Evolutionary conservation across 2,329 filamentous ascomycete genomes (phyloP).

Genomic region (Calonectria montana): DNA sequence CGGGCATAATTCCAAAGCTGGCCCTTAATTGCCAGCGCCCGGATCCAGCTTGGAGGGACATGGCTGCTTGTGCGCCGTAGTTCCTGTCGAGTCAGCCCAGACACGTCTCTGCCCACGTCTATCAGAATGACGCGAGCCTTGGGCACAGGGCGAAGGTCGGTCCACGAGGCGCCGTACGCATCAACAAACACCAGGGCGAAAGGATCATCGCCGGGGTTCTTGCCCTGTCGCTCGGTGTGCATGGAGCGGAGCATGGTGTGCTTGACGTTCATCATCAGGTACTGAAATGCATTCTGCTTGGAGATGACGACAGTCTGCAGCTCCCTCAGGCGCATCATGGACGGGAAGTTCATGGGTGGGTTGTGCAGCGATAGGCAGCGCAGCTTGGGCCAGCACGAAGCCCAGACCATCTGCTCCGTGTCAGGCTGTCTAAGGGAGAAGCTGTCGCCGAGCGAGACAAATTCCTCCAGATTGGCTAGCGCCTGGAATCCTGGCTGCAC

Average conservation of each 20-base stretch:
- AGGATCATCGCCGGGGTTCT: background rate
- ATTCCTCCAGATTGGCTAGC: constrained; percentile 19
- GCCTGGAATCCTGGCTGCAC: constrained; percentile 17
- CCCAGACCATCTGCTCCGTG: constrained; percentile 8
- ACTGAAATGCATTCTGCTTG: background rate
- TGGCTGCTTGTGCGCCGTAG: background rate
- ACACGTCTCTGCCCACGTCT: constrained; percentile 3
- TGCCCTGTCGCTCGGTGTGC: background rate
- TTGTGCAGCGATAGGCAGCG: constrained; percentile 8
- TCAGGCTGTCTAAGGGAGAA: constrained; percentile 4
- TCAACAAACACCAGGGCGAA: constrained; percentile 10
- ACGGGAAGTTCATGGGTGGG: background rate
- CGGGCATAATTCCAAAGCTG: constrained; percentile 6
- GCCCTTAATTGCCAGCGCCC: constrained; percentile 6
- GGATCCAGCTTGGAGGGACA: constrained; percentile 6
- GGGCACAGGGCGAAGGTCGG: constrained; percentile 2
- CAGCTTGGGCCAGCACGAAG: constrained; percentile 9
- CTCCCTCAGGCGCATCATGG: background rate
- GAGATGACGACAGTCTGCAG: constrained; percentile 7
- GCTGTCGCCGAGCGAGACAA: constrained; percentile 8
- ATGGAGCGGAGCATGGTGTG: constrained; percentile 1
- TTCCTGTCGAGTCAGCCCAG: background rate
- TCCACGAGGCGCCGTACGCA: constrained; percentile 5
- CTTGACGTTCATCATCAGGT: constrained; percentile 6
- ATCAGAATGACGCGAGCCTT: constrained; percentile 10